A percentile compares a stretch with the other conserved stretches of the same genome.
phyloP scores from a whole-genome alignment of 306 rosid genomes.

The Gynostemma pentaphyllum region DNA sequence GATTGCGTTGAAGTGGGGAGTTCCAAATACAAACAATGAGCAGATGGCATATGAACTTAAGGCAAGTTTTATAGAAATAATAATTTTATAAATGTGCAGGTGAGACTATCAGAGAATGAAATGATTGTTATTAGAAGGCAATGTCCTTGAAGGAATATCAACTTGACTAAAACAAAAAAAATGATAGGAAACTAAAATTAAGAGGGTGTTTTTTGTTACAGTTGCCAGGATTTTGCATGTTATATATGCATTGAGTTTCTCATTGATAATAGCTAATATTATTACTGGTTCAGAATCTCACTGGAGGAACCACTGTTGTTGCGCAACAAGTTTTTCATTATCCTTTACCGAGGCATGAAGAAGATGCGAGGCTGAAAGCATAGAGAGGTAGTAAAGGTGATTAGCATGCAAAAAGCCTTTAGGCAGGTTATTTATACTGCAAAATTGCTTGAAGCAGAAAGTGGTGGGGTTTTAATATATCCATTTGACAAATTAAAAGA shows the following conservation, averaged over 20 bases:
- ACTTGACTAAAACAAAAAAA: not conserved
- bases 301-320: constrained; percentile 74
- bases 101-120: not conserved
- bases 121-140: not conserved
- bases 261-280: not conserved
- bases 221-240: not conserved
- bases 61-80: constrained; percentile 36
- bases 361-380: constrained; percentile 58
- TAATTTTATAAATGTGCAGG: not conserved
- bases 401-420: constrained; percentile 59
- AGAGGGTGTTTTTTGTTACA: not conserved
- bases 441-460: constrained; percentile 53
- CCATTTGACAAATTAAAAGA: constrained; percentile 65
- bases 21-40: constrained; percentile 61
- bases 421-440: constrained; percentile 54
- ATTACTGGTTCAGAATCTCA: constrained; percentile 50
- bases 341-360: constrained; percentile 77
- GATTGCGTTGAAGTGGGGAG: constrained; percentile 70
- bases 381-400: constrained; percentile 79
- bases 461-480: constrained; percentile 73
- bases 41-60: constrained; percentile 64
- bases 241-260: not conserved
- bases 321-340: constrained; percentile 56
- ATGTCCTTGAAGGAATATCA: not conserved
- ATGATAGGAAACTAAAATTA: no score